Conservation (phyloP, 2,329 filamentous ascomycete species). For the Colletotrichum phormii region DNA sequence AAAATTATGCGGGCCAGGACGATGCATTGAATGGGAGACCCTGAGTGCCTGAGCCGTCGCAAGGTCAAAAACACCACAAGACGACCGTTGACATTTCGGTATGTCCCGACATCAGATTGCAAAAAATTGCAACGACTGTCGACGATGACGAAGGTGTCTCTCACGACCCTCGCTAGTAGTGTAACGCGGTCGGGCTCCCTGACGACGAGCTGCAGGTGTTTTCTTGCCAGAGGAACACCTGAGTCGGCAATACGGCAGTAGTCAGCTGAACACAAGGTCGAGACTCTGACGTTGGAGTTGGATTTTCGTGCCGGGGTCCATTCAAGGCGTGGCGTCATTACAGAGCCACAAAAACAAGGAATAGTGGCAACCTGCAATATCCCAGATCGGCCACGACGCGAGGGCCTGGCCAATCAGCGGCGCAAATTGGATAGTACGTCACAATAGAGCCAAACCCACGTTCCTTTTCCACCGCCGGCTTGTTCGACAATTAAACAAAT, state of each 20-base stretch:
- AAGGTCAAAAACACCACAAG: background rate
- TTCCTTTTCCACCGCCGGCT: slow-evolving; percentile 20
- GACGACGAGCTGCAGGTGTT: slow-evolving; percentile 15
- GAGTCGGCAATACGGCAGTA: slow-evolving; percentile 19
- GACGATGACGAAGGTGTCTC: slow-evolving; percentile 22
- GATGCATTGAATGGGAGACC: slow-evolving; percentile 19
- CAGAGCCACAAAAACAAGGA: slow-evolving; percentile 35
- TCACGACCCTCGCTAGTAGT: slow-evolving; percentile 6
- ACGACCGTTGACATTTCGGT: background rate
- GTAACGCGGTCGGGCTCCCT: background rate
- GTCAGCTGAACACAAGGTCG: slow-evolving; percentile 12
- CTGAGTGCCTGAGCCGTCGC: background rate
- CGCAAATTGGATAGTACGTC: slow-evolving; percentile 19
- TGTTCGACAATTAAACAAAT: slow-evolving; percentile 8
- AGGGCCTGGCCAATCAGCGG: slow-evolving; percentile 28
- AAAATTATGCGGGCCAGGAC: slow-evolving; percentile 9
- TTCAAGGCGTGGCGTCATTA: slow-evolving; percentile 34
- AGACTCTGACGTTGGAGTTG: slow-evolving; percentile 30
- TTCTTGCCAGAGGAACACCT: slow-evolving; percentile 8
- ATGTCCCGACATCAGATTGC: slow-evolving; percentile 10
- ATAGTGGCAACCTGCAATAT: slow-evolving; percentile 28
- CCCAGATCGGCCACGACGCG: slow-evolving; percentile 28
- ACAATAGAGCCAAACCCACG: slow-evolving; percentile 22
- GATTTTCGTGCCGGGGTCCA: slow-evolving; percentile 16
- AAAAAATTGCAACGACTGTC: background rate